phyloP scores from a whole-genome alignment of 371 early-diverging fungal species.

The Mucor ambiguus region DNA sequence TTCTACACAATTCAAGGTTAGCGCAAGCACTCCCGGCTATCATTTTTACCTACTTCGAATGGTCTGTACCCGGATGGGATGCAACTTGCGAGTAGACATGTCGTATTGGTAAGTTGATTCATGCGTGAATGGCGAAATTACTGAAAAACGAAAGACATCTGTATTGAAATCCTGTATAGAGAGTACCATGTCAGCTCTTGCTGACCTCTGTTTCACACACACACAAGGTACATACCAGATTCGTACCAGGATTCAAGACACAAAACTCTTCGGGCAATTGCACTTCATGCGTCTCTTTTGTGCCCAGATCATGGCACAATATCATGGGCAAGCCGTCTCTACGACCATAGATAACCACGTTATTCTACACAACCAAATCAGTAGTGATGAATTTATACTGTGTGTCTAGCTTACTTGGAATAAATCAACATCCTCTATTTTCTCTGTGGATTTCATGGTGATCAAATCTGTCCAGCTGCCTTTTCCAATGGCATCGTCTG shows the following conservation, averaged over 20 bases:
- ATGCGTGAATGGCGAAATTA: constrained; percentile 71
- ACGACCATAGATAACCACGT: constrained; percentile 64
- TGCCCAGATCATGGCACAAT: constrained; percentile 53
- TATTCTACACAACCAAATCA: constrained; percentile 35
- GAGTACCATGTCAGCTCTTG: background rate
- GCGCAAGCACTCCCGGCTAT: background rate
- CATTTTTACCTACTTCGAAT: constrained; percentile 45
- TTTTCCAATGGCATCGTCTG: constrained; percentile 38
- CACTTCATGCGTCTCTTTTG: constrained; percentile 49
- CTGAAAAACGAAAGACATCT: constrained; percentile 65
- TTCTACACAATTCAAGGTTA: constrained; percentile 30
- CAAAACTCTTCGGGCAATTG: constrained; percentile 65
- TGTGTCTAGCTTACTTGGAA: constrained; percentile 53
- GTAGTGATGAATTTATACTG: background rate
- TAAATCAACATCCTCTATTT: constrained; percentile 85
- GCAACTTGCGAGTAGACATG: constrained; percentile 53
- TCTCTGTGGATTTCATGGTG: constrained; percentile 60
- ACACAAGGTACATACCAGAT: constrained; percentile 45
- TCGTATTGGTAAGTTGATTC: constrained; percentile 74
- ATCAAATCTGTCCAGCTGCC: constrained; percentile 67
- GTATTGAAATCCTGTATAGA: constrained; percentile 62
- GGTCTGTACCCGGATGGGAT: constrained; percentile 50
- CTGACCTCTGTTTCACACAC: background rate
- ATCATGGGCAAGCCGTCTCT: constrained; percentile 64
- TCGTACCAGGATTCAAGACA: constrained; percentile 65